Base-by-base conservation (phyloP, 2,329 filamentous ascomycete genomes). In the Colletotrichum horii region DNA sequence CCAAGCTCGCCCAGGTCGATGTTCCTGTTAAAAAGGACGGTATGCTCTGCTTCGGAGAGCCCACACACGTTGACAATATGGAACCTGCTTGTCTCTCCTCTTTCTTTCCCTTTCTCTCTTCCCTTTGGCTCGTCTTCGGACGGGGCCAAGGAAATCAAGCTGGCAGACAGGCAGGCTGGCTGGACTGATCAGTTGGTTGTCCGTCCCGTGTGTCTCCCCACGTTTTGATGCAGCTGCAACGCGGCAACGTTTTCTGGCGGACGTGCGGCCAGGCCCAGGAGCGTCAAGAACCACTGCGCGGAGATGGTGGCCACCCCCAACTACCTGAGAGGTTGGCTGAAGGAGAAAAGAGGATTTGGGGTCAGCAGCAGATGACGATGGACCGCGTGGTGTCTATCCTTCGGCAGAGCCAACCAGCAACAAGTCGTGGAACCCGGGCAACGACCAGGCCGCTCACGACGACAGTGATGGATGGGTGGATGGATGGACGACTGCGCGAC, bases 1-100 rank as follows among this genome's bases (percentile, higher is more conserved):
- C 74, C 70, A 69, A 75, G 74, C 74, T 69, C 19, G 30, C 48
- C 38, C 70, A 38, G 61, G 72, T 73, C 64, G 70, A 61, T 69
- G 38, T 73, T 73, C 73, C 58, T 75, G 64, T 75, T 74, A 55
- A 75, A 73, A 75, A 75, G 74, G 74, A 55, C 70, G 70, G 64
- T 64, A 73, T 74, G 70, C 24, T 75, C 74, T 73, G 64, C 70
- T 73, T 64, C 70, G 48, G 30, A 26, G 15, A 32, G 64, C 48
- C 43, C 36, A 38, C 34, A 26, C 22, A 68, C 28, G 26, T 38
- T 38, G 48, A 48, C 62, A 52, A n/a, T 28, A 64, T 65, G 56
- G 64, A 34, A 58, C 36, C 30, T 73, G 64, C 58, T 75, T 58
- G 70, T 73, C 65, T 69, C 58, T 68, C 34, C 32, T 52, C 60